Conservation (phyloP, 163 green algal species). For the Scenedesmus sp. region DNA sequence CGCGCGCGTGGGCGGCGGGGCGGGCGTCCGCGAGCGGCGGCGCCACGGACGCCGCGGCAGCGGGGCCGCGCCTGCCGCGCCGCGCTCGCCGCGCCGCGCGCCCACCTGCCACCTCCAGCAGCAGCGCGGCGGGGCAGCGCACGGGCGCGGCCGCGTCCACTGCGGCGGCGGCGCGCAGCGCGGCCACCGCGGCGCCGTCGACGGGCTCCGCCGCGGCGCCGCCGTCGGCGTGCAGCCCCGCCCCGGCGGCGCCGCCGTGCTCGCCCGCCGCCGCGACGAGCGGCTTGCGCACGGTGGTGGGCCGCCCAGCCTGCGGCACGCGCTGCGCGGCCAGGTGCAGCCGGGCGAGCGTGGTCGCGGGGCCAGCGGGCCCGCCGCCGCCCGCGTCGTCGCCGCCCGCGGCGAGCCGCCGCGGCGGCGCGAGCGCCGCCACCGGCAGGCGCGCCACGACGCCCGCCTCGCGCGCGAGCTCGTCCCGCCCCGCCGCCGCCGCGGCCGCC, state of each 20-base stretch:
- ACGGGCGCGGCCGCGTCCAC: conserved; percentile 16
- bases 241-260: not conserved
- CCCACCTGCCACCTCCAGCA: conserved; percentile 27
- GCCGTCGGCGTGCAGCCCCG: not conserved
- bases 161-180: not conserved
- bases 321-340: conserved; percentile 32
- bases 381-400: not conserved
- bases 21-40: too few species aligned
- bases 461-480: not conserved
- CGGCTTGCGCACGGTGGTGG: not conserved
- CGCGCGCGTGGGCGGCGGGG: too few species aligned
- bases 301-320: conserved; percentile 1
- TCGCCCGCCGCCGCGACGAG: not conserved
- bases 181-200: conserved; percentile 29
- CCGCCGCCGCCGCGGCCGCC: not conserved
- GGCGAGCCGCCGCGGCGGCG: not conserved
- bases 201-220: not conserved
- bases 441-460: not conserved
- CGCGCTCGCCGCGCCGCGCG: too few species aligned
- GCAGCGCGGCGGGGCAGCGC: conserved; percentile 23
- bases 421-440: not conserved
- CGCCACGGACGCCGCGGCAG: too few species aligned
- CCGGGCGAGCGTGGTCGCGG: not conserved
- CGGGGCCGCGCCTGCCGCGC: too few species aligned
- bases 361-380: not conserved